Conservation (phyloP, 192 early-diverging fungal genomes). For the Dispira simplex region DNA sequence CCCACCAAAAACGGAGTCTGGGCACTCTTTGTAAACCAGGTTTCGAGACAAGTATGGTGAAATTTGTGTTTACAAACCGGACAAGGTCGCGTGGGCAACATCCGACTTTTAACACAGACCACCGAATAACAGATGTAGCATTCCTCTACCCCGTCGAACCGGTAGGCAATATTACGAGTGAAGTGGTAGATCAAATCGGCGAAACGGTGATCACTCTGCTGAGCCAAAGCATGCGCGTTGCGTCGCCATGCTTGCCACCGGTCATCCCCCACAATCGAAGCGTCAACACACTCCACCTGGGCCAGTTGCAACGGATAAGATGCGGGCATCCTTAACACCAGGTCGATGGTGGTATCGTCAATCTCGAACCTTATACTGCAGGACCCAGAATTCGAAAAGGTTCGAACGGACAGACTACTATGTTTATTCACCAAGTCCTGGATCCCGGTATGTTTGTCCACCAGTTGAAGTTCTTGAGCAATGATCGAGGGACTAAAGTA, state of each 20-base stretch:
- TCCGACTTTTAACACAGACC: conserved; percentile 72
- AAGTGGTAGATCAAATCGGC: conserved; percentile 66
- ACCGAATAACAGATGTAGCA: conserved; percentile 97
- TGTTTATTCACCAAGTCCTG: neutral
- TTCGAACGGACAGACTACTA: neutral
- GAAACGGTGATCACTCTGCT: conserved; percentile 62
- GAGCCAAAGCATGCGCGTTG: conserved; percentile 24
- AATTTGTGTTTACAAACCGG: conserved; percentile 89
- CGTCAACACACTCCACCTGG: conserved; percentile 20
- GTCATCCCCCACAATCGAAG: conserved; percentile 28
- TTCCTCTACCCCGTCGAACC: conserved; percentile 95
- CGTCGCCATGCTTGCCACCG: conserved; percentile 34
- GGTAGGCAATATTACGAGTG: conserved; percentile 71
- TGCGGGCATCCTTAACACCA: conserved; percentile 24
- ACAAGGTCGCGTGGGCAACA: conserved; percentile 80
- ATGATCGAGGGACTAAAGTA: neutral
- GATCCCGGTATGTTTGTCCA: neutral
- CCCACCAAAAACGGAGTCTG: no score
- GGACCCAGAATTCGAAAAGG: neutral
- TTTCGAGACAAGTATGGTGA: conserved; percentile 87
- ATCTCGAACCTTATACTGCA: conserved; percentile 21
- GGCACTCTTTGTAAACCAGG: conserved; percentile 53
- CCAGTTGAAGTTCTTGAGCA: neutral
- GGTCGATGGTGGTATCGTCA: conserved; percentile 28
- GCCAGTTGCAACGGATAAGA: conserved; percentile 26